phyloP scores from a whole-genome alignment of 306 rosid genomes.

The Prunus dulcis region DNA sequence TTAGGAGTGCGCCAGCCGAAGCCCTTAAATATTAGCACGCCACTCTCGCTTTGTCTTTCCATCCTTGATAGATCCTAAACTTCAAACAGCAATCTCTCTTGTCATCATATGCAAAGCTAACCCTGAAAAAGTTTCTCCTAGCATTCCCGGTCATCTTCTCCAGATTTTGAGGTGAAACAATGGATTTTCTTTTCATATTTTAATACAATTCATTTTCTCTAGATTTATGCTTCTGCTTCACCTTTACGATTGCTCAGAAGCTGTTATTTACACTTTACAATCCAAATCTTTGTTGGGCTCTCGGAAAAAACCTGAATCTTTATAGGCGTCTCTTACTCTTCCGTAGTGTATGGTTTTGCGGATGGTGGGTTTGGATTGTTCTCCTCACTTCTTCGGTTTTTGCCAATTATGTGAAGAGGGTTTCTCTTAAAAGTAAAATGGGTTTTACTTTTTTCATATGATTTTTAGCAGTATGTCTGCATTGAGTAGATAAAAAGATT shows the following conservation, averaged over 20 bases:
- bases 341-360: neutral
- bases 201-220: neutral
- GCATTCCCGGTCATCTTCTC: slow-evolving; percentile 13
- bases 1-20: slow-evolving; percentile 12
- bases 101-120: slow-evolving; percentile 4
- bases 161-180: slow-evolving; percentile 28
- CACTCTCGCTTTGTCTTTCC: neutral
- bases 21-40: neutral
- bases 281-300: slow-evolving; percentile 12
- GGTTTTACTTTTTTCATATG: neutral
- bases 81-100: slow-evolving; percentile 13
- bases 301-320: neutral
- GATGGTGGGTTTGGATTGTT: slow-evolving; percentile 5
- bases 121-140: slow-evolving; percentile 6
- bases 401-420: neutral
- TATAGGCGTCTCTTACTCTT: neutral
- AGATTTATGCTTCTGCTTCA: neutral
- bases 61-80: slow-evolving; percentile 17
- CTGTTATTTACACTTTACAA: neutral
- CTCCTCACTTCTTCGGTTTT: neutral
- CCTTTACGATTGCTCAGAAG: slow-evolving; percentile 3
- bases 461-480: neutral
- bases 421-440: neutral
- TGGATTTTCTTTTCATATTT: neutral
- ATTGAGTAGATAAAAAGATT: slow-evolving; percentile 7